phyloP scores from a whole-genome alignment of 306 rosid genomes.

The Gastrolobium bilobum region DNA sequence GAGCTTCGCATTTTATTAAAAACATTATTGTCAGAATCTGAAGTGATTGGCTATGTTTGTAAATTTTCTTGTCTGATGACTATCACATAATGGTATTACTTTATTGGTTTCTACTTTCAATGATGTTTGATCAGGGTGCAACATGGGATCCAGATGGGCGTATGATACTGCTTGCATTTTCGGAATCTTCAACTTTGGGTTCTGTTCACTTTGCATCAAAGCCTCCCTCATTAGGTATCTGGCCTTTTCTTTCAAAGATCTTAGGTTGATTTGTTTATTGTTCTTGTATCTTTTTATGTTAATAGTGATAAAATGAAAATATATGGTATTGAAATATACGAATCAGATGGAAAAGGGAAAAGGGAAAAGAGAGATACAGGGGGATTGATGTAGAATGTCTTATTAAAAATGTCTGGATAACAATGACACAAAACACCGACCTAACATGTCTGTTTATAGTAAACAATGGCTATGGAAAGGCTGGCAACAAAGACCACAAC shows the following conservation, averaged over 20 bases:
- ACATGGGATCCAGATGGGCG: constrained; percentile 98
- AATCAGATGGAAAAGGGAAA: constrained; percentile 25
- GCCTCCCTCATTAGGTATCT: constrained; percentile 91
- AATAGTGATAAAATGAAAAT: constrained; percentile 8
- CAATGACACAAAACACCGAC: background rate
- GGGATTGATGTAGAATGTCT: background rate
- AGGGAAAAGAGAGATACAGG: constrained; percentile 3
- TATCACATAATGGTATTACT: constrained; percentile 5
- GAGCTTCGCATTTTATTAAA: background rate
- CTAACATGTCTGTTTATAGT: background rate
- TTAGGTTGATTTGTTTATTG: constrained; percentile 40
- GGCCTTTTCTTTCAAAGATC: constrained; percentile 40
- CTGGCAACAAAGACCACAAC: background rate
- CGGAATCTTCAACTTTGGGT: constrained; percentile 86
- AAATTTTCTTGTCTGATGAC: constrained; percentile 34
- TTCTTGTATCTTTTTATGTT: constrained; percentile 29
- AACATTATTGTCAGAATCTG: constrained; percentile 8
- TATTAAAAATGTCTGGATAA: background rate
- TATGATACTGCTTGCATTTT: constrained; percentile 90
- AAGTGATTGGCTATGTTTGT: constrained; percentile 3
- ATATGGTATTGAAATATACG: constrained; percentile 27
- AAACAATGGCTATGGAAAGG: constrained; percentile 18
- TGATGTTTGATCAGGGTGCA: constrained; percentile 76
- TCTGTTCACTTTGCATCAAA: constrained; percentile 96
- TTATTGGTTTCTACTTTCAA: constrained; percentile 31